Percentiles rank a stretch among this genome's conserved stretches.
Conservation (phyloP, 805 yeast species). For the Schizosaccharomyces lindneri region DNA sequence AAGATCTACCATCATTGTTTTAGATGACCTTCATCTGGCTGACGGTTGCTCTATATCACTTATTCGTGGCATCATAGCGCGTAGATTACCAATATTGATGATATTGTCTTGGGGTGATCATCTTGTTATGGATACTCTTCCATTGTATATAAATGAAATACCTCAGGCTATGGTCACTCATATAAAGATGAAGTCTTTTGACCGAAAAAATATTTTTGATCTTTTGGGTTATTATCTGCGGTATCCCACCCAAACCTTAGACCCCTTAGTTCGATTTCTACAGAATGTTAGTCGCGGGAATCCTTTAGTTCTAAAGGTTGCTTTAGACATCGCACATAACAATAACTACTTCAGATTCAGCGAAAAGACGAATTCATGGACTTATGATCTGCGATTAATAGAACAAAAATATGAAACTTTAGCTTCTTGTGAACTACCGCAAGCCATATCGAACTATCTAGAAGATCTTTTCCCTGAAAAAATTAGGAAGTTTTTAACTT, state of each 20-base stretch:
- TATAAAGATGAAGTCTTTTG: background rate
- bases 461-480: background rate
- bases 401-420: background rate
- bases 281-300: background rate
- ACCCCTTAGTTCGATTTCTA: background rate
- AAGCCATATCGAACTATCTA: background rate
- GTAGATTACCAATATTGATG: conserved; percentile 6
- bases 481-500: background rate
- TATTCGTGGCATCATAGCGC: conserved; percentile 4
- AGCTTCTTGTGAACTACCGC: background rate
- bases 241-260: background rate
- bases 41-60: conserved; percentile 7
- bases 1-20: conserved; percentile 4
- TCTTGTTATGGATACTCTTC: background rate
- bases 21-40: conserved; percentile 8
- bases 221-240: background rate
- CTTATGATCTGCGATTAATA: background rate
- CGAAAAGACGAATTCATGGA: background rate
- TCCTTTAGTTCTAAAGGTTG: background rate
- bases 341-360: background rate
- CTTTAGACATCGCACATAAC: background rate
- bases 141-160: background rate
- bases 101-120: conserved; percentile 4
- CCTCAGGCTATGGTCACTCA: background rate
- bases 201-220: background rate